Evolutionary conservation across 2,329 filamentous ascomycete genomes (phyloP).

Genomic region (Fusarium chaquense): DNA sequence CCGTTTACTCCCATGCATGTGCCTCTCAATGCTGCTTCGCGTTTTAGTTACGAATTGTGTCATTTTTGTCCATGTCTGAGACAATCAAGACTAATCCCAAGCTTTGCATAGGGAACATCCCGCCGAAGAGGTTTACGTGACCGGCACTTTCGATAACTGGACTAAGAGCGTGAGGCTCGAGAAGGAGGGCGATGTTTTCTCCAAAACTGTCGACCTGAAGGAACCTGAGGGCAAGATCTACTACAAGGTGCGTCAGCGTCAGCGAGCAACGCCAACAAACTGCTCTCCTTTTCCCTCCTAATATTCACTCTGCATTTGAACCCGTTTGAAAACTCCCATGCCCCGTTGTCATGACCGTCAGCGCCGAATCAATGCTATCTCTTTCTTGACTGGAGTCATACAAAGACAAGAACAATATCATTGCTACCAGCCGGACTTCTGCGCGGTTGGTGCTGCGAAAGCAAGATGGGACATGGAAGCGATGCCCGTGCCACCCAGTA

Average conservation of each 20-base stretch:
- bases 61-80: constrained; percentile 39
- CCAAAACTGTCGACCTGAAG: constrained; percentile 83
- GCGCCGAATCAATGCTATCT: constrained; percentile 13
- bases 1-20: constrained; percentile 1
- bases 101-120: constrained; percentile 76
- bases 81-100: constrained; percentile 42
- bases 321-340: constrained; percentile 5
- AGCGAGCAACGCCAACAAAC: constrained; percentile 22
- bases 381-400: constrained; percentile 1
- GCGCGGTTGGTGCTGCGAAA: constrained; percentile 33
- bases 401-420: constrained; percentile 7
- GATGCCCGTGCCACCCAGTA: constrained; percentile 27
- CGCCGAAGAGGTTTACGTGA: constrained; percentile 91
- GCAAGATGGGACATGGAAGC: constrained; percentile 18
- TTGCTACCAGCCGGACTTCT: constrained; percentile 13
- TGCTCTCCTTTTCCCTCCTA: constrained; percentile 20
- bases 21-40: constrained; percentile 16
- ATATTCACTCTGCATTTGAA: constrained; percentile 20
- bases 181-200: constrained; percentile 77
- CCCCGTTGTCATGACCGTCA: constrained; percentile 8
- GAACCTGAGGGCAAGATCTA: constrained; percentile 78
- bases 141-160: constrained; percentile 96
- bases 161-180: constrained; percentile 85
- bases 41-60: constrained; percentile 20
- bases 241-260: constrained; percentile 82